A percentile compares a stretch with the other conserved stretches of the same genome.
phyloP scores from a whole-genome alignment of 2,329 filamentous ascomycete species.

The Pseudogymnoascus sp. region DNA sequence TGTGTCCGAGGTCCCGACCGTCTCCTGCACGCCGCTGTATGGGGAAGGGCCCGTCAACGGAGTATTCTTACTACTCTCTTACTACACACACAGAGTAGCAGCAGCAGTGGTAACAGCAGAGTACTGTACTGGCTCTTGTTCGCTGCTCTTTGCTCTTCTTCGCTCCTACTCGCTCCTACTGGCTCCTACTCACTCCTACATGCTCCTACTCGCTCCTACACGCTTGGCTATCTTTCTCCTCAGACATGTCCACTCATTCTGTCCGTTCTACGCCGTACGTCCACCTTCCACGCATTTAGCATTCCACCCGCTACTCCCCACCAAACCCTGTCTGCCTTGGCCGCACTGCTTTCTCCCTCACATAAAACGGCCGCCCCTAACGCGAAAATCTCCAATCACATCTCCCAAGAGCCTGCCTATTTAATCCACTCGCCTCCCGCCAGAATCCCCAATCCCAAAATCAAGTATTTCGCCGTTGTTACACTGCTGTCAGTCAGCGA shows the following conservation, averaged over 20 bases:
- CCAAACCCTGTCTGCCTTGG: background rate
- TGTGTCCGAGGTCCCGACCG: background rate
- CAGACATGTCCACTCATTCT: background rate
- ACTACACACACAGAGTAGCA: background rate
- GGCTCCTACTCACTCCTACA: background rate
- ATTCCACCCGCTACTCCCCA: background rate
- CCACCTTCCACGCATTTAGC: background rate
- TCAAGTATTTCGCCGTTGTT: background rate
- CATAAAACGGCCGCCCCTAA: background rate
- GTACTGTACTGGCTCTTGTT: background rate
- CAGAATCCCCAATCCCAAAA: background rate
- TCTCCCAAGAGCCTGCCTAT: background rate
- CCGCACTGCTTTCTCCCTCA: background rate
- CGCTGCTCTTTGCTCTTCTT: background rate
- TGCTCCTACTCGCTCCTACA: background rate
- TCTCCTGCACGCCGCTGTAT: constrained; percentile 1
- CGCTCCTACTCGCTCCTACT: background rate
- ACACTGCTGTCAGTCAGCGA: background rate
- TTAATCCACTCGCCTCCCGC: constrained; percentile 3
- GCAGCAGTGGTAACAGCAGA: background rate
- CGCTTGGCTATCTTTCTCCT: background rate
- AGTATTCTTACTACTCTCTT: background rate
- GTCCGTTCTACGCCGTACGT: background rate
- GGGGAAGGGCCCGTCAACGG: background rate
- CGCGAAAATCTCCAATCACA: background rate